These are phyloP conservation scores for Fraxinus sp. DNA, from an alignment of 305 asterid genomes.

Conservation along the genomic window DNA sequence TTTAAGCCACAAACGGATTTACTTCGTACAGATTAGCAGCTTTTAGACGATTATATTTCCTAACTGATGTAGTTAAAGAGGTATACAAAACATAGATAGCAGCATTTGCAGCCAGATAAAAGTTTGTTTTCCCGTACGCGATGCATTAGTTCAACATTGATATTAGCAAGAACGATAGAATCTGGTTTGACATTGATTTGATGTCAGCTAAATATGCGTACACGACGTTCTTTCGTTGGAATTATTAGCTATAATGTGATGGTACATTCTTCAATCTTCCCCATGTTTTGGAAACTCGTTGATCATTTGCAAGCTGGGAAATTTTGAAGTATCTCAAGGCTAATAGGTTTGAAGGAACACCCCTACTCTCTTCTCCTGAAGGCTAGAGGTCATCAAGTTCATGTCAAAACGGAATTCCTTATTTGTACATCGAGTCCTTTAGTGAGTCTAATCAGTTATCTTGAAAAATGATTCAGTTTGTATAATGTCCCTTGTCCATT, in stretches of 20 bases:
- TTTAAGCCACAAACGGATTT: constrained; percentile 44
- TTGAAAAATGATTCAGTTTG: background rate
- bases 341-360: background rate
- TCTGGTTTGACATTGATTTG: background rate
- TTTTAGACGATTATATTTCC: background rate
- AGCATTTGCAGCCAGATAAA: background rate
- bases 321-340: background rate
- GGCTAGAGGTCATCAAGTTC: background rate
- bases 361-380: background rate
- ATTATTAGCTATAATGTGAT: background rate
- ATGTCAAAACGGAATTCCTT: background rate
- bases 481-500: background rate
- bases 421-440: background rate
- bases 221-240: background rate
- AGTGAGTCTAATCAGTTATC: background rate
- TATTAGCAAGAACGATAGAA: background rate
- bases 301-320: background rate
- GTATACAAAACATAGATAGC: constrained; percentile 15
- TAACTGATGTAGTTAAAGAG: constrained; percentile 26
- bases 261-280: background rate
- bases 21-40: constrained; percentile 50
- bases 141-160: constrained; percentile 2
- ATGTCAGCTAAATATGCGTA: background rate
- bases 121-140: background rate
- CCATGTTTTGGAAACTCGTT: background rate